These are phyloP conservation scores for Volvox reticuliferus DNA, from an alignment of 139 green algal genomes.

Conservation along the genomic window DNA sequence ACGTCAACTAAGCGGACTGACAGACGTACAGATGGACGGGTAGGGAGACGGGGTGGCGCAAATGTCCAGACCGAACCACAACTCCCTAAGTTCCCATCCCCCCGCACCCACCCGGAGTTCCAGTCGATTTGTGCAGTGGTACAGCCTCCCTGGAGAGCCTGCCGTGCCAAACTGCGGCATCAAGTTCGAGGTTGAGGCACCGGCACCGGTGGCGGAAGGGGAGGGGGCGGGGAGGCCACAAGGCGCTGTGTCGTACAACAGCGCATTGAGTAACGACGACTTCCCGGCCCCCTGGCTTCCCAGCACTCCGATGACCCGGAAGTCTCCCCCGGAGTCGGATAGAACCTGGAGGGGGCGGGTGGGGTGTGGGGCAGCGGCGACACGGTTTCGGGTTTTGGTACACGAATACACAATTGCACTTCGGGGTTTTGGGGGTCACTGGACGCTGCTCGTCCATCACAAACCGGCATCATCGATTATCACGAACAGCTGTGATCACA, in stretches of 20 bases:
- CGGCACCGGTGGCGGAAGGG: background rate
- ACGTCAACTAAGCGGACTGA: background rate
- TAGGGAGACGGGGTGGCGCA: background rate
- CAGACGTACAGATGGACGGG: background rate
- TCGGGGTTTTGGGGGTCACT: background rate
- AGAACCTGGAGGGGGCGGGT: background rate
- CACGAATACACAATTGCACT: background rate
- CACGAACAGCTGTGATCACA: no score
- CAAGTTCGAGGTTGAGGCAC: background rate
- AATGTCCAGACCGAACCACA: background rate
- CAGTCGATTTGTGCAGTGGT: background rate
- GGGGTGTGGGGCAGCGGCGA: background rate
- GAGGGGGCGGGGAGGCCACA: no score
- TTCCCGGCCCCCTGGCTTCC: slow-evolving; percentile 34
- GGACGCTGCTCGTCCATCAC: background rate
- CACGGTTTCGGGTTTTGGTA: background rate
- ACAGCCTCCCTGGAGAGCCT: background rate
- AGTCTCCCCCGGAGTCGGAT: slow-evolving; percentile 11
- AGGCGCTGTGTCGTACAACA: slow-evolving; percentile 4
- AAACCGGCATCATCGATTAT: background rate
- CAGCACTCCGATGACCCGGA: slow-evolving; percentile 19
- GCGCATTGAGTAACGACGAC: slow-evolving; percentile 26
- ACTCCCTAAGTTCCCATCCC: background rate
- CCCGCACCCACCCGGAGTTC: slow-evolving; percentile 14
- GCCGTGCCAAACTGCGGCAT: background rate